phyloP scores from a whole-genome alignment of 805 yeast genomes.

The Schwanniomyces yamadae region DNA sequence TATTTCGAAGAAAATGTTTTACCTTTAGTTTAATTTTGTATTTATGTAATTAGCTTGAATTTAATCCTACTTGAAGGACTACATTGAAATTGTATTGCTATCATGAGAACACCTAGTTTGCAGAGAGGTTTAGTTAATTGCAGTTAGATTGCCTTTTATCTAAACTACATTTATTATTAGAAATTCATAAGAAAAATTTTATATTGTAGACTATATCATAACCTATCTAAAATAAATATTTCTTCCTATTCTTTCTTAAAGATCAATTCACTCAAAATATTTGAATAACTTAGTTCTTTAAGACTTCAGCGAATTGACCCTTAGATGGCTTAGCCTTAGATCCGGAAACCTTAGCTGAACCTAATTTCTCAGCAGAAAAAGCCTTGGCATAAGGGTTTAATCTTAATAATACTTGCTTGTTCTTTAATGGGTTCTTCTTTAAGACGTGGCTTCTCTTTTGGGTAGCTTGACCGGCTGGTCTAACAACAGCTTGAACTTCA shows the following conservation, averaged over 20 bases:
- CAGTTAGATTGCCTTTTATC: neutral
- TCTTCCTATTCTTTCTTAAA: slow-evolving; percentile 2
- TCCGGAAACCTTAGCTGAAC: slow-evolving; percentile 73
- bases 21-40: too few relatives aligned
- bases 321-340: slow-evolving; percentile 64
- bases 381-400: slow-evolving; percentile 99
- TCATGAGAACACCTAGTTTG: too few relatives aligned
- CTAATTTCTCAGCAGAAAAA: slow-evolving; percentile 86
- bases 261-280: neutral
- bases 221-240: slow-evolving; percentile 2
- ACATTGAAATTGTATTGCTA: too few relatives aligned
- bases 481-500: slow-evolving; percentile 96
- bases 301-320: slow-evolving; percentile 66
- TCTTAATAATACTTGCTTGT: slow-evolving; percentile 97
- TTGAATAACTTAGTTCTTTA: slow-evolving; percentile 44
- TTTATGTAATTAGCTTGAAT: too few relatives aligned
- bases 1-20: slow-evolving; percentile 46
- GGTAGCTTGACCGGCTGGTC: slow-evolving; percentile 92
- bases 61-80: too few relatives aligned
- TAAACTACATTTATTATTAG: neutral
- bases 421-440: slow-evolving; percentile 96
- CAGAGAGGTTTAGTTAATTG: too few relatives aligned
- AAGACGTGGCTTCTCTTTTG: slow-evolving; percentile 93
- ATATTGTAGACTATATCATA: slow-evolving; percentile 2
- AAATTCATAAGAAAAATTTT: slow-evolving; percentile 1